Evolutionary conservation across 2,329 filamentous ascomycete genomes (phyloP), one percentile per base, ranked within the genome.

Genomic region (Rhinocladiella mackenziei): DNA sequence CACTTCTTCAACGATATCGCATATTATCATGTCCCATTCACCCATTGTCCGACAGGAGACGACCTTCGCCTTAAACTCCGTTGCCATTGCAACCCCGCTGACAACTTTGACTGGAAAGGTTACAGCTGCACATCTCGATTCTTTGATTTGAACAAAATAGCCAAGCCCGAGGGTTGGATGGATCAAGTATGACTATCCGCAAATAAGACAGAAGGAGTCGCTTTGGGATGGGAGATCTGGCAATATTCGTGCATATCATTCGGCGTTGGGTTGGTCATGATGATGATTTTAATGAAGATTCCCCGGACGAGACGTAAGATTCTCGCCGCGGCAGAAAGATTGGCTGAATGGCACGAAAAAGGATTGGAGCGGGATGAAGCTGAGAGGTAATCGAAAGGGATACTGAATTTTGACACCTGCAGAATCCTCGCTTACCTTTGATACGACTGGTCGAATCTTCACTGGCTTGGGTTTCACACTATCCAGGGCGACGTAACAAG

Each of bases 1-100:
- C 92, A 98, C 67, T 98, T 98, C 74, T 98, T 97, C 75, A 87
- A 98, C 67, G 91, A 98, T 62, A 98, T 98, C 60, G 91, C 87
- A 48, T 98, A 98, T 70, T 96, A 89, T 69, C 92, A 98, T 64
- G 86, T 96, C 17, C 92, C 92, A 15, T 98, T 98, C 65, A 97
- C 89, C 3, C 92, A 98, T 69, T 98, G 92, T 68, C 92, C 92
- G 2, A 95, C 89, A 0, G 86, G 84, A 42, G 88, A 97, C 69
- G 77, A 95, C 69, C 80, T 78, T 41, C 81, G 89, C 54, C 67
- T 89, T 43, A 84, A 95, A 56, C 80, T 91, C 56, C 89, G 86
- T 64, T 98, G 92, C 68, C 84, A 89, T 67, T 98, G 92, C 71
- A 89, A 98, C 62, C 91, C 92, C 5, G 83, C 84, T 61, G 86